Evolutionary conservation across 2,329 filamentous ascomycete species (phyloP), one percentile per base, ranked within the genome.

Genomic region (Hypoxylon sp.): DNA sequence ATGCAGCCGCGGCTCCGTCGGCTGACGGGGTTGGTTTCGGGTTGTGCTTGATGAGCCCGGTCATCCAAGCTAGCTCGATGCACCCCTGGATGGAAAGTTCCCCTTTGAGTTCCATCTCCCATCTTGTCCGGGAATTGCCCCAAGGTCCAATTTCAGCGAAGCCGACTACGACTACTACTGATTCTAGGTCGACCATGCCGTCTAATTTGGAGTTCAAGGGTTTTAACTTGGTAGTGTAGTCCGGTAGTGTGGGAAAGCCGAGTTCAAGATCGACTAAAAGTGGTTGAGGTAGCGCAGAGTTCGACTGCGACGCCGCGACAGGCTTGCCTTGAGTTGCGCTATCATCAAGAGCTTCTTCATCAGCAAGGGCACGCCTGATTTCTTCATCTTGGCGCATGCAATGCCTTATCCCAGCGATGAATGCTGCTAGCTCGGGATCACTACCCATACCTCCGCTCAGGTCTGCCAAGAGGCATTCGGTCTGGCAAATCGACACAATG

Each of bases 11-110:
- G 72, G 85, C 84, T 79, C 90, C 87, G 72, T 89, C 88, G 79
- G 90, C 89, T 1, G 63, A 45, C 32, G 72, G 90, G 80, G 10
- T 85, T 85, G 55, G 89, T 89, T 72, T 91, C 90, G 80, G 90
- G 86, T 71, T 69, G 76, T 91, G 89, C 80, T 89, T 90, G 79
- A 92, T 91, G 52, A 92, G 83, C 67, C 90, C 89, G 86, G 91
- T 92, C 76, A 92, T 87, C 90, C 90, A 92, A 6, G 90, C 90
- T 87, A 92, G 90, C 76, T 92, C 90, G 49, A 91, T 84, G 69
- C 87, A 91, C 9, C 89, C 90, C 74, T 91, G 89, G n/a, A 90
- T 82, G 1, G 88, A 90, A 79, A 92, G 90, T 63, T 89, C 82
- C 73, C 89, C 90, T 66, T 87, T 85, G 10, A 87, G 85, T 75